Percentiles rank a stretch among this genome's conserved stretches.
These are phyloP conservation scores for Aegilops speltoides DNA, from an alignment of 176 grass and related monocot species.

Conservation along the genomic window DNA sequence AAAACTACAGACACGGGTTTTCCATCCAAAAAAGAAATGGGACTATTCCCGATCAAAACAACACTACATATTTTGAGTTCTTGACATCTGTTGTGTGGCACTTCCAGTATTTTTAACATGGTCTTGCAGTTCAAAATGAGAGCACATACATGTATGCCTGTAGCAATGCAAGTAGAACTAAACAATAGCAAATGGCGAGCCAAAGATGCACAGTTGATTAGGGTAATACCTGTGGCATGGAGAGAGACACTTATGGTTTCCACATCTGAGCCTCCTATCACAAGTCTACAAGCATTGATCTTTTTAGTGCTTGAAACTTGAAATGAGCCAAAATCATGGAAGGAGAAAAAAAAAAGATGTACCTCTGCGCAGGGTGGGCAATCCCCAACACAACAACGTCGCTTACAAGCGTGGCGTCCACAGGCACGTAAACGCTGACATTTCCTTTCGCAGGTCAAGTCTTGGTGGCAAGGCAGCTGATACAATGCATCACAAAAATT, in stretches of 20 bases:
- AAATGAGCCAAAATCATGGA: slow-evolving; percentile 2
- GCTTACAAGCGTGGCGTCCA: slow-evolving; percentile 89
- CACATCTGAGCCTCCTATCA: slow-evolving; percentile 81
- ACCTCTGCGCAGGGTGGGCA: slow-evolving; percentile 86
- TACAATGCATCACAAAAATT: slow-evolving; percentile 30
- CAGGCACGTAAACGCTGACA: slow-evolving; percentile 73
- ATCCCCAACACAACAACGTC: slow-evolving; percentile 84
- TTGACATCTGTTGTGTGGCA: background rate
- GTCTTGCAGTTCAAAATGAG: background rate
- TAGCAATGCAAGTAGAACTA: background rate
- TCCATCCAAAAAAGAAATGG: slow-evolving; percentile 6
- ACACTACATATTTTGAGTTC: background rate
- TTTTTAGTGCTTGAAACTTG: slow-evolving; percentile 40
- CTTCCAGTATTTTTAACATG: background rate
- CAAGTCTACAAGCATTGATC: slow-evolving; percentile 64
- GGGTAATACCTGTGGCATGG: slow-evolving; percentile 84
- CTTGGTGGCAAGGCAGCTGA: slow-evolving; percentile 99
- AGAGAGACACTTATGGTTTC: slow-evolving; percentile 93
- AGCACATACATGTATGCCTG: background rate
- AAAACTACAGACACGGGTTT: background rate
- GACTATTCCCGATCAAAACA: background rate
- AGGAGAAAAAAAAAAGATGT: background rate
- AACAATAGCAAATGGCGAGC: background rate
- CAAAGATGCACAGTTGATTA: slow-evolving; percentile 3
- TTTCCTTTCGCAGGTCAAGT: slow-evolving; percentile 94